Base-by-base conservation (phyloP, 805 yeast genomes). In the Ogataea chonburiensis region DNA sequence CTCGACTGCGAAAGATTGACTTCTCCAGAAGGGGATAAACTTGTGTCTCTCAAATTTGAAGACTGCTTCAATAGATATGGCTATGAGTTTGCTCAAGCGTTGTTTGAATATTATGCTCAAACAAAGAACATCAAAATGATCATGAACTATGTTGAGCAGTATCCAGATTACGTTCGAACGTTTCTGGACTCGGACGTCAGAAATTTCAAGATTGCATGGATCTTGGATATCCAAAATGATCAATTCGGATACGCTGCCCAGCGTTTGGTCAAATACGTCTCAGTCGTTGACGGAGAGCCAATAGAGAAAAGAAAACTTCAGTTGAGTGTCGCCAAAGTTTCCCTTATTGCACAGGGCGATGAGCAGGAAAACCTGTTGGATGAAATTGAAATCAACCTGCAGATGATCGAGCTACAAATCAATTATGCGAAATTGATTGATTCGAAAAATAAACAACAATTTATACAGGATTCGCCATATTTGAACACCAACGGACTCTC, bases 321-420 rank as follows among this genome's bases (percentile, higher is more conserved):
- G 45, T 67, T 79, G 41, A 81, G 86, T 38, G 59, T 87, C 32
- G 89, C 94, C 2, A 87, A 87, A 56, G 59, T 88, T 15, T 62
- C 86, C 2, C 66, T 75, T 1, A 52, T 84, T 13, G 79, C 79
- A 0, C 55, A 68, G 1, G 52, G 55, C 25, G 18, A 31, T 4
- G 42, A 38, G 4, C 52, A 46, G 5, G 48, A 43, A 5, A 42
- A 40, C n/a, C 34, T 58, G 4, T 35, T 77, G 7, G 54, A 52
- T 12, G 70, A 68, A 7, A 70, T 82, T 19, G 81, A 81, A 45
- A 63, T 64, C 20, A 70, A 68, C 17, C 16, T 50, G 18, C 45
- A 38, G 15, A 5, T 45, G 13, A 37, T 53, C 23, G 52, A 52
- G 24, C 29, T 53, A 9, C 58, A 54, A 28, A 27, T 31, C 42